Evolutionary conservation across 331 rosid genomes (phyloP), one percentile per base, ranked within the genome.

Genomic region (Quercus lobata): DNA sequence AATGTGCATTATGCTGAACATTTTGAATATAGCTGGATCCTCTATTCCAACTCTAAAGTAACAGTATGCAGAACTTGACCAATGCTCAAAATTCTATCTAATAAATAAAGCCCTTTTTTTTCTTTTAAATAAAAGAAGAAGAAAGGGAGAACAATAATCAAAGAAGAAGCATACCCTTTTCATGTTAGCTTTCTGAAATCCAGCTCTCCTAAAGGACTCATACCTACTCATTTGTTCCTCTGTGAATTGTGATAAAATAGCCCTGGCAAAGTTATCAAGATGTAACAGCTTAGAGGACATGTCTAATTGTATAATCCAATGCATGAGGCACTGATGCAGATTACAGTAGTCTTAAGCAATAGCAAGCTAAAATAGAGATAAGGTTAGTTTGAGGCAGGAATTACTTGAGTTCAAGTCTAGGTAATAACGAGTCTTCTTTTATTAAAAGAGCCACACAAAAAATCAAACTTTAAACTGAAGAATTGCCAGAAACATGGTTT

Each of bases 191-290:
- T 84, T 96, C 88, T 93, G 98, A 86, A 96, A 96, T 34, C 98
- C 98, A 76, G 97, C 96, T 82, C 98, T 89, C 30, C 99, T 88
- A 61, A 93, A 93, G 11, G 98, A 96, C 79, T 96, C 99, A 8
- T 96, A 96, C 72, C 99, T 84, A 73, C 96, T 93, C 98, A 96
- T 93, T 82, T 96, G 99, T 79, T 88, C 91, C 83, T 91, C 97
- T 7, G 97, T 85, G 82, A 96, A 96, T 49, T 88, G 98, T 1
- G 97, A 90, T 34, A 96, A 84, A 73, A 93, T 90, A 44, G 89
- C 89, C 92, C 98, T 94, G 88, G 63, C 32, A 25, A 70, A 49
- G 79, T n/a, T 34, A 21, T 44, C 14, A 57, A 37, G 72, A 77
- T 27, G 54, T 27, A 71, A 4, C 21, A 73, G 52, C 61, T 55